phyloP scores from a whole-genome alignment of 371 early-diverging fungal species.

The Mucor sp. region DNA sequence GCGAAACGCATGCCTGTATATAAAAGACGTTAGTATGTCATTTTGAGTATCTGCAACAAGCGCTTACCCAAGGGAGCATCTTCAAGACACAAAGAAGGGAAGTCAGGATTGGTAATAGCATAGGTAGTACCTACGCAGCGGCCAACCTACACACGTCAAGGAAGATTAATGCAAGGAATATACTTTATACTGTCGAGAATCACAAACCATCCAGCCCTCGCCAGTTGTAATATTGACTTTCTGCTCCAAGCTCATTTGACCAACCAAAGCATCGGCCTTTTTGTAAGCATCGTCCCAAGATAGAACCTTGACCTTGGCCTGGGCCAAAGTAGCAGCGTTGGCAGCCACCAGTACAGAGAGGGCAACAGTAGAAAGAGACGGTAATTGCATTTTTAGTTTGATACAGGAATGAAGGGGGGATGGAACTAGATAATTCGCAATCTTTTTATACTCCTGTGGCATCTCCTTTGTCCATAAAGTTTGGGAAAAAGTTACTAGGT shows the following conservation, averaged over 20 bases:
- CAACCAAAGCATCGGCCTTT: constrained; percentile 33
- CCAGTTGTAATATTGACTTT: constrained; percentile 52
- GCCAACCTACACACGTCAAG: constrained; percentile 2
- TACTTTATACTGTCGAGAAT: background rate
- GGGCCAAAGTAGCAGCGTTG: background rate
- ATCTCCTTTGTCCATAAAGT: no score
- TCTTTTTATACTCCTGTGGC: no score
- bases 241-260: constrained; percentile 38
- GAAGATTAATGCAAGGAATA: background rate
- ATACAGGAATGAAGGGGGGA: background rate
- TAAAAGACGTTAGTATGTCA: background rate
- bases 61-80: constrained; percentile 41
- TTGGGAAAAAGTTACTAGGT: no score
- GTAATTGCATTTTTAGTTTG: constrained; percentile 11
- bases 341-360: constrained; percentile 2
- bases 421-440: no score
- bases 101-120: constrained; percentile 24
- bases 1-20: constrained; percentile 47
- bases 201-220: constrained; percentile 32
- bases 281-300: constrained; percentile 44
- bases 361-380: constrained; percentile 18
- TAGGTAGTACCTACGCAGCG: constrained; percentile 56
- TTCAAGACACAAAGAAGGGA: constrained; percentile 60
- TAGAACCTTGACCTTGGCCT: constrained; percentile 11
- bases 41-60: background rate